A percentile compares a stretch with the other conserved stretches of the same genome.
Evolutionary conservation across 192 early-diverging fungal genomes (phyloP).

Genomic region (Tieghemiomyces parasiticus): DNA sequence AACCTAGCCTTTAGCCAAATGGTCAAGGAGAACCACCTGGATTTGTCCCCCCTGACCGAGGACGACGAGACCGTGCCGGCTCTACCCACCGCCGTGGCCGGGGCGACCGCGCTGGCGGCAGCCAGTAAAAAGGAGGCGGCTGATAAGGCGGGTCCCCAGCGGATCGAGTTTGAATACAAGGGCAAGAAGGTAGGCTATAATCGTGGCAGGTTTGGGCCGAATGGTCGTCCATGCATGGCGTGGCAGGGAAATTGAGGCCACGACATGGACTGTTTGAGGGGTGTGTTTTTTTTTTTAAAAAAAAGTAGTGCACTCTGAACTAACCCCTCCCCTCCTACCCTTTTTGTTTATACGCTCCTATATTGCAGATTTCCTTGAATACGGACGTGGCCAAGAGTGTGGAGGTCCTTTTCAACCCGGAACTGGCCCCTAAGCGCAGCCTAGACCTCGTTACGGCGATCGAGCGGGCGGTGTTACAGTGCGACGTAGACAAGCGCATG

Average conservation of each 20-base stretch:
- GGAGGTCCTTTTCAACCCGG: conserved; percentile 60
- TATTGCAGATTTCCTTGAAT: background rate
- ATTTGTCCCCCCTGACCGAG: background rate
- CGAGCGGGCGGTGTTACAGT: conserved; percentile 39
- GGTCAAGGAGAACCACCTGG: conserved; percentile 33
- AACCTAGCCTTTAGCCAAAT: conserved; percentile 36
- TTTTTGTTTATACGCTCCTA: background rate
- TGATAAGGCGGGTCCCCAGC: too few relatives aligned
- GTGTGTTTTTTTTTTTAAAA: background rate
- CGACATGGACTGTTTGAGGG: background rate
- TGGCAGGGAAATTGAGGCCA: background rate
- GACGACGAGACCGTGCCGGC: conserved; percentile 11
- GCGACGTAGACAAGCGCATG: conserved; percentile 63
- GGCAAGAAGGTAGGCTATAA: conserved; percentile 31
- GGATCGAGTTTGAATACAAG: conserved; percentile 44
- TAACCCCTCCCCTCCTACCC: background rate
- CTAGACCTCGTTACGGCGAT: conserved; percentile 43
- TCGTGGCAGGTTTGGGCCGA: background rate
- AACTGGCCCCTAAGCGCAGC: conserved; percentile 21
- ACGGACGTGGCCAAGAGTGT: background rate
- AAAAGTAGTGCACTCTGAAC: background rate
- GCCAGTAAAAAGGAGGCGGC: too few relatives aligned
- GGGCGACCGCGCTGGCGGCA: too few relatives aligned
- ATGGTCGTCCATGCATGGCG: background rate
- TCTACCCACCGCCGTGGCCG: conserved; percentile 15